Percentiles rank a stretch among this genome's conserved stretches.
Conservation (phyloP, 2,329 filamentous ascomycete species). For the Fusarium sp. region DNA sequence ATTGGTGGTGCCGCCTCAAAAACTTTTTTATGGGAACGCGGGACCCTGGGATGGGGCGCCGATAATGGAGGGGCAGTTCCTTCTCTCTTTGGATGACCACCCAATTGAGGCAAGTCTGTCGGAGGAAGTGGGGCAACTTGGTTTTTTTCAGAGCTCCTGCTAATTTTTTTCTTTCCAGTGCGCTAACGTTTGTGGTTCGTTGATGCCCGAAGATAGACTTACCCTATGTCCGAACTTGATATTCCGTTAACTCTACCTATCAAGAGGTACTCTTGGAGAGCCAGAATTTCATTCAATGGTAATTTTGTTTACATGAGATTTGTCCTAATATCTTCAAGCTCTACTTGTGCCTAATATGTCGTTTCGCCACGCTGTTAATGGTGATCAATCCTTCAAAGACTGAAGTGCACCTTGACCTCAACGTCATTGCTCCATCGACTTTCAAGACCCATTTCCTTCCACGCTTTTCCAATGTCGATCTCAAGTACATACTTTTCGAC, state of each 20-base stretch:
- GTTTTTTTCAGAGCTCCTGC: not conserved
- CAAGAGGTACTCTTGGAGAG: not conserved
- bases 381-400: slow-evolving; percentile 44
- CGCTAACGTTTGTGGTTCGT: slow-evolving; percentile 14
- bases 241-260: not conserved
- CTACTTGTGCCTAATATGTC: not conserved
- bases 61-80: slow-evolving; percentile 29
- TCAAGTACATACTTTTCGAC: slow-evolving; percentile 72
- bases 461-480: slow-evolving; percentile 81
- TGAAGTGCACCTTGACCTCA: slow-evolving; percentile 71
- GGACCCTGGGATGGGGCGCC: slow-evolving; percentile 35
- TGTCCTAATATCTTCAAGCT: not conserved
- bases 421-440: slow-evolving; percentile 86
- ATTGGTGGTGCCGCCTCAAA: slow-evolving; percentile 48
- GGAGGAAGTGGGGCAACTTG: not conserved
- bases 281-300: not conserved
- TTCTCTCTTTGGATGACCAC: slow-evolving; percentile 4
- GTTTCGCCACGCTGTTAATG: not conserved
- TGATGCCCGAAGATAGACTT: not conserved
- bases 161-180: slow-evolving; percentile 4
- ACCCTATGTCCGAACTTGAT: not conserved
- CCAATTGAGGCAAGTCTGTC: not conserved
- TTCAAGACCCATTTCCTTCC: slow-evolving; percentile 76
- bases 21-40: slow-evolving; percentile 55
- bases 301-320: not conserved